Base-by-base conservation (phyloP, 1,139 yeast species). In the Lodderomyces elongisporus region DNA sequence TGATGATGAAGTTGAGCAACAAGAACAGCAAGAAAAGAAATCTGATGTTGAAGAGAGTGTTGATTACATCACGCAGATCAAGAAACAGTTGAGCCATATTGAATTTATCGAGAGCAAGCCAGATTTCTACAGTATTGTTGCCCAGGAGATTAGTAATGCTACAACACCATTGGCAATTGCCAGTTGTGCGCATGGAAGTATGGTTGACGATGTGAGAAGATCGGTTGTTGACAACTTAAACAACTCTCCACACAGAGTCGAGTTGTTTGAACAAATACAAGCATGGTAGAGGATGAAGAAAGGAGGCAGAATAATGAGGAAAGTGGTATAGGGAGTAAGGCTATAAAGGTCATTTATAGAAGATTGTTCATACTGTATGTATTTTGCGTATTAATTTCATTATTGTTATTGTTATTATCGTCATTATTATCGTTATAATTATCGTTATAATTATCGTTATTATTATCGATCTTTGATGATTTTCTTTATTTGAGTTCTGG, bases 91-190 rank as follows among this genome's bases (percentile, higher is more conserved):
- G 18, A 32, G 52, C 5, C 54, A 47, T 35, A 45, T 62, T 30
- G 56, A 54, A 30, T 59, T 63, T 44, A 43, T 61, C 31, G 60
- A 60, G 22, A 61, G 58, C 9, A 62, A 75, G 38, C 80, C 80
- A 2, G 54, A 66, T 34, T 41, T 76, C 17, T 42, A 47, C 3
- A 46, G 42, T 1, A 38, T 73, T 12, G 59, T 74, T 3, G 42
- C 42, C 5, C 39, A 53, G 3, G 71, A 64, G 30, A 54, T 74
- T 20, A 32, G 46, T 27, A 43, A 52, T 27, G 34, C 54, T 17
- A 37, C 41, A 13, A 68, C 68, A 3, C 48, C 68, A 4, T 46
- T 62, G 39, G 70, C 65, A 0, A 48, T 66, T 39, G 56, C 59
- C 24, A 51, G 69, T 1, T 66, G 72, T 56, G 70, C 70, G 22